Evolutionary conservation across 2,329 filamentous ascomycete genomes (phyloP).

Genomic region (Scedosporium aurantiacum): DNA sequence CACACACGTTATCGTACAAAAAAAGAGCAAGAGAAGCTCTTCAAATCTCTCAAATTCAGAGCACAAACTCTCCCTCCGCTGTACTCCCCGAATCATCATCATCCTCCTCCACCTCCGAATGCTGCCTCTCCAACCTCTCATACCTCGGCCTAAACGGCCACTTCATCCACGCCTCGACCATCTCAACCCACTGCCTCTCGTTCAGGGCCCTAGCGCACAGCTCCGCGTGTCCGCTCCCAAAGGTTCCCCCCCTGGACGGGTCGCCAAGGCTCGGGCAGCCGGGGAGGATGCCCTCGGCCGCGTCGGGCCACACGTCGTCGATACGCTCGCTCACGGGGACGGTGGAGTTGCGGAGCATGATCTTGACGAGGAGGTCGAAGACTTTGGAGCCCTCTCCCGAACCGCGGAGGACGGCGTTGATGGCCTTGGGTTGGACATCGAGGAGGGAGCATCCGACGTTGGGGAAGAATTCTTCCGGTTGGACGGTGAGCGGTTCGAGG

Average conservation of each 20-base stretch:
- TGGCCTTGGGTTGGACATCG: slow-evolving; percentile 53
- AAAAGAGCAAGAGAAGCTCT: no score
- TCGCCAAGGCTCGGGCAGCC: slow-evolving; percentile 39
- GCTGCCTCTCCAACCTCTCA: slow-evolving; percentile 33
- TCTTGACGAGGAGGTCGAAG: slow-evolving; percentile 27
- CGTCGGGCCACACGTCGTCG: slow-evolving; percentile 47
- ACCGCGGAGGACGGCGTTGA: slow-evolving; percentile 36
- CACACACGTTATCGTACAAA: background rate
- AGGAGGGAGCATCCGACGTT: slow-evolving; percentile 45
- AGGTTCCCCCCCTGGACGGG: slow-evolving; percentile 31
- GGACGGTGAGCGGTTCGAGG: slow-evolving; percentile 56
- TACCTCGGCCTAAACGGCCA: slow-evolving; percentile 54
- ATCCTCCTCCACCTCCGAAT: slow-evolving; percentile 19
- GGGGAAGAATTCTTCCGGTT: slow-evolving; percentile 56
- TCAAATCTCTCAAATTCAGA: background rate
- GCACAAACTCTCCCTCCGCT: slow-evolving; percentile 15
- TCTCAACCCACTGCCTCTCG: slow-evolving; percentile 42
- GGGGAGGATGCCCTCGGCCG: slow-evolving; percentile 39
- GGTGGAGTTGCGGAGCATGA: slow-evolving; percentile 24
- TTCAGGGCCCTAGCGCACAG: slow-evolving; percentile 39
- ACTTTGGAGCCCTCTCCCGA: slow-evolving; percentile 40
- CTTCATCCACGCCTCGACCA: slow-evolving; percentile 48
- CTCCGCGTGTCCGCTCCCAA: slow-evolving; percentile 23
- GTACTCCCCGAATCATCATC: slow-evolving; percentile 17
- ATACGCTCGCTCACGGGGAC: slow-evolving; percentile 32